Base-by-base conservation (phyloP, 164 flowering plant species). In the Aristolochia fimbriata region DNA sequence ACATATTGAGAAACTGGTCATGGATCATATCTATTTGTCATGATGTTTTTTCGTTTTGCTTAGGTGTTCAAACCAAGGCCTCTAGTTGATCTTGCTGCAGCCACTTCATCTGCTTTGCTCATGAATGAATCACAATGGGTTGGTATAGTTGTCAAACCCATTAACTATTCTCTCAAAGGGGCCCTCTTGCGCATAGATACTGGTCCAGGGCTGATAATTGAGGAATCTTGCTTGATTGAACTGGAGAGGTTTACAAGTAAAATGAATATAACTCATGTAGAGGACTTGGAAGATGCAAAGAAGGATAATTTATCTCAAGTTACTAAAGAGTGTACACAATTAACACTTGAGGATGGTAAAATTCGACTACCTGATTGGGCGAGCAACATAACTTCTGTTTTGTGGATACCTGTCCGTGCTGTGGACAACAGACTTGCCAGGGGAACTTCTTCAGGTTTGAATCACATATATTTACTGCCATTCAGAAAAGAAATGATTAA, bases 51-150 rank as follows among this genome's bases (percentile, higher is more conserved):
- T 31, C 55, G 56, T 58, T 61, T 65, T 61, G 52, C 31, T 41
- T 74, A 92, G 98, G 96, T 93, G 52, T 81, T 74, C 73, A 83
- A 81, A 62, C 95, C 99, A 69, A 90, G 97, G 74, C 74, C 99
- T 68, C 77, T 93, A 70, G 99, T 93, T 78, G 99, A 93, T 75
- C 83, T 93, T 65, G 63, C 79, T 66, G 85, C 96, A 43, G 96
- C 96, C 53, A 61, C 84, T 70, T 88, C 97, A 66, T 90, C 97
- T 67, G 87, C 96, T 66, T 79, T 93, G 71, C 74, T 93, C 33
- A 85, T 93, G 81, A 90, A 93, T 80, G 99, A 84, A 71, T 68
- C 83, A 65, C 99, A 93, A 75, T 93, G 99, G 97, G 75, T 93
- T 71, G 99, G 97, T 25, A 72, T 93, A 58, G 74, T 86, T 65